Evolutionary conservation across 139 green algal species (phyloP).

Genomic region (Parachlorella kessleri): DNA sequence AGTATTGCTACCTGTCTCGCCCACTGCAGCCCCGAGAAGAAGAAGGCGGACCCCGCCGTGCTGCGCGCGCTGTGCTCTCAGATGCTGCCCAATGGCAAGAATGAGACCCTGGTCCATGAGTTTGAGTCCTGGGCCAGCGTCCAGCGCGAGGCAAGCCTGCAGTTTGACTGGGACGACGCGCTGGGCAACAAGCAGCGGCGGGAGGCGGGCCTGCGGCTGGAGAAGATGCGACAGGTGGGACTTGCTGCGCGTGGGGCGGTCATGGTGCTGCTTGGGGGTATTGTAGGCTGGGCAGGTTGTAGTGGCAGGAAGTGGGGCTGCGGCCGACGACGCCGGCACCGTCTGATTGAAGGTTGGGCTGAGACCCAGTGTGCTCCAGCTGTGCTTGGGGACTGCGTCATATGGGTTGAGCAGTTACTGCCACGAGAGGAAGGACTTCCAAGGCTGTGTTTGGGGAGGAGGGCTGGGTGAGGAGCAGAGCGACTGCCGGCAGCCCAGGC

Average conservation of each 20-base stretch:
- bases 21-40: slow-evolving; percentile 68
- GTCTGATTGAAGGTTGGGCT: no score
- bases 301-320: neutral
- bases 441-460: no score
- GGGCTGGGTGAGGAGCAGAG: no score
- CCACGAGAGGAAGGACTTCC: no score
- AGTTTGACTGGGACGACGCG: slow-evolving; percentile 79
- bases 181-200: slow-evolving; percentile 66
- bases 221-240: slow-evolving; percentile 57
- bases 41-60: slow-evolving; percentile 82
- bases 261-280: neutral
- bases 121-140: slow-evolving; percentile 79
- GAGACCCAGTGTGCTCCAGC: no score
- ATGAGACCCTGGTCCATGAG: slow-evolving; percentile 57
- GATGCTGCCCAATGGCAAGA: slow-evolving; percentile 75
- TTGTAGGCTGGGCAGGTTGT: neutral
- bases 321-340: no score
- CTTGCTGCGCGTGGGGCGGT: neutral
- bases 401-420: no score
- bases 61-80: slow-evolving; percentile 76
- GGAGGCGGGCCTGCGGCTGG: slow-evolving; percentile 65
- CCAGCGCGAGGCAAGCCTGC: slow-evolving; percentile 49
- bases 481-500: no score
- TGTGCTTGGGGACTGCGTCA: no score
- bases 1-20: neutral